Evolutionary conservation across 305 asterid species (phyloP), one percentile per base, ranked within the genome.

Genomic region (Fraxinus velutina): DNA sequence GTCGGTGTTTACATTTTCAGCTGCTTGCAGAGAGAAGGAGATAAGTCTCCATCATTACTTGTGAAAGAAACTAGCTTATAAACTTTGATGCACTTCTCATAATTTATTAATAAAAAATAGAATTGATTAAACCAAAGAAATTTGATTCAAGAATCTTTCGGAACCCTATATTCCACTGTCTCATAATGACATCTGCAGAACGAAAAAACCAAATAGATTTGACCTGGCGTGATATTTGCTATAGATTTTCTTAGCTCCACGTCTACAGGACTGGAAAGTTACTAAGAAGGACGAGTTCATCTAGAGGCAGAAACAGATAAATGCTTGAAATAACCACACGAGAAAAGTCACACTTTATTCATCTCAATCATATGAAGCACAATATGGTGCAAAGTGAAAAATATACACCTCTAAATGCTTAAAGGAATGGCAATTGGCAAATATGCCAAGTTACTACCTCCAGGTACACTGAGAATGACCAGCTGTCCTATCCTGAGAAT

Each of bases 391-490:
- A 42, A 42, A 42, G 50, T 36, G 80, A 79, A 73, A 33, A 10
- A 34, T 17, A 76, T 78, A 78, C 24, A 84, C 52, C 57, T 73
- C 21, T 62, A 15, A 36, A 13, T 17, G 79, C 79, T 77, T 73
- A 68, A 62, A 77, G 78, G 71, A 73, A 76, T 71, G 76, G 50
- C 3, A 39, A 21, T 1, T 57, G 68, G 1, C 75, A 50, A 36
- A 30, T 24, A 74, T 78, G 70, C 39, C 73, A 79, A 55, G 83
- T 74, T 39, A 79, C 66, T 86, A 95, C 99, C 99, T 91, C 99
- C 99, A 80, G 99, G 99, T 52, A 94, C 98, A 78, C 92, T 88
- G 82, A 96, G 97, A 88, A 96, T 91, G 79, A 88, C 94, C 87
- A 96, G 88, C 88, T 96, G 97, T 80, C 99, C 99, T 79, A 96